Conservation (phyloP, 208 protist species). For the Wallacemonas sp. region DNA sequence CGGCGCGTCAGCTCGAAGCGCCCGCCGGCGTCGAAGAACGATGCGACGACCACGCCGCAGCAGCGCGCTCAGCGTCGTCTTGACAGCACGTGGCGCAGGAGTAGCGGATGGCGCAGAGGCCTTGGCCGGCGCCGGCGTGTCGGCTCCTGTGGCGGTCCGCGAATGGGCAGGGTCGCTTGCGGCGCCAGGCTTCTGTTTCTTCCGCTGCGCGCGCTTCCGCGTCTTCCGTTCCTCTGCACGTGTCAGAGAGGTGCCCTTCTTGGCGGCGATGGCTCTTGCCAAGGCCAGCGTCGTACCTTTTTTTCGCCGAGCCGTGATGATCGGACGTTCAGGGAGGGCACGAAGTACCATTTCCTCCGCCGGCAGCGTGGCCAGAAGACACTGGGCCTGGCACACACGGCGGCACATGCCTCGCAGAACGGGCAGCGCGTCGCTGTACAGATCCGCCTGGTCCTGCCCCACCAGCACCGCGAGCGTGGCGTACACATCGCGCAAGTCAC, state of each 20-base stretch:
- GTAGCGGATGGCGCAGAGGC: no score
- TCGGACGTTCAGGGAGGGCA: neutral
- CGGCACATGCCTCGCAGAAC: constrained; percentile 32
- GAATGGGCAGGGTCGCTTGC: neutral
- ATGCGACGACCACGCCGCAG: neutral
- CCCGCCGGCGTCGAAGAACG: neutral
- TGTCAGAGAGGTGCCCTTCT: neutral
- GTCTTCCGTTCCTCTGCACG: neutral
- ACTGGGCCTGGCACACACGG: neutral
- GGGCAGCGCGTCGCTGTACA: constrained; percentile 44
- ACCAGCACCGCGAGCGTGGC: constrained; percentile 52
- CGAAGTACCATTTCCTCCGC: neutral
- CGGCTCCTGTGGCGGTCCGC: neutral
- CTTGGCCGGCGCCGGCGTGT: no score
- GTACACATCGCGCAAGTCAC: constrained; percentile 47
- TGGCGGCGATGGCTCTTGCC: neutral
- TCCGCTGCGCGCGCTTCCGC: neutral
- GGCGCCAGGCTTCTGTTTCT: neutral
- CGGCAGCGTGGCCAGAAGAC: neutral
- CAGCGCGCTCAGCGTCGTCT: constrained; percentile 5
- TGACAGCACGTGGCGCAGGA: neutral
- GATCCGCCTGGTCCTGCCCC: constrained; percentile 39
- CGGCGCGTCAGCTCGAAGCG: neutral
- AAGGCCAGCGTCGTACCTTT: constrained; percentile 1
- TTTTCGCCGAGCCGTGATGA: neutral